Percentiles rank a stretch among this genome's conserved stretches.
Evolutionary conservation across 208 protist species (phyloP).

Genomic region (Leishmania major): DNA sequence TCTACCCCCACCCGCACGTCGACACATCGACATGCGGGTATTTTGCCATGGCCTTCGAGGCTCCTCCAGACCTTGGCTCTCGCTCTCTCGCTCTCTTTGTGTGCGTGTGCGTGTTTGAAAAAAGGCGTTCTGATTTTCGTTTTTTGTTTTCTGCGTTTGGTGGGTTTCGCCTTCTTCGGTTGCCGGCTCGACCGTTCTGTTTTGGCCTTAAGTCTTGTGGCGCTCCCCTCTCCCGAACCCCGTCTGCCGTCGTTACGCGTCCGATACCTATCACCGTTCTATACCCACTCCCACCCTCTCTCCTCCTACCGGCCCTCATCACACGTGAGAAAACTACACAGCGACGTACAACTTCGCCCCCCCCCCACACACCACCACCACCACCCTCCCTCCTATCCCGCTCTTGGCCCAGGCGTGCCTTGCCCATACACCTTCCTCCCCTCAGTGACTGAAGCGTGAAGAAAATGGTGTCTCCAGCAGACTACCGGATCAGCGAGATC

Average conservation of each 20-base stretch:
- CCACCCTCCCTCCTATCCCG: background rate
- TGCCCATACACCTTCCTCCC: background rate
- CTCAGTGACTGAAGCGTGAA: background rate
- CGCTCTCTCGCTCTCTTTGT: background rate
- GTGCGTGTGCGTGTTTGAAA: no score
- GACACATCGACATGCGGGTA: background rate
- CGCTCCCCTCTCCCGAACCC: background rate
- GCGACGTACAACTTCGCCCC: background rate
- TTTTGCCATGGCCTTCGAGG: background rate
- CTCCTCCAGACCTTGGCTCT: background rate
- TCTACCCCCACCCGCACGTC: background rate
- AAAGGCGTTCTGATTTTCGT: background rate
- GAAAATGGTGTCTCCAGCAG: constrained; percentile 19
- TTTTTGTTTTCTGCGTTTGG: constrained; percentile 6
- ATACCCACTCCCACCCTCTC: no score
- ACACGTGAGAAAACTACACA: background rate
- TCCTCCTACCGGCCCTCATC: background rate
- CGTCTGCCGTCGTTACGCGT: background rate
- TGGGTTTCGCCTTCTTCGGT: constrained; percentile 7
- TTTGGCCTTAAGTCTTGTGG: background rate
- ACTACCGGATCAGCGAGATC: constrained; percentile 49
- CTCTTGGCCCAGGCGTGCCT: background rate
- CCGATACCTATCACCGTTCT: background rate
- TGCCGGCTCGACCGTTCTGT: constrained; percentile 2
- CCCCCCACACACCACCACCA: no score